Evolutionary conservation across 768 basidiomycete genomes (phyloP), one percentile per base, ranked within the genome.

Genomic region (Mycena indigotica): DNA sequence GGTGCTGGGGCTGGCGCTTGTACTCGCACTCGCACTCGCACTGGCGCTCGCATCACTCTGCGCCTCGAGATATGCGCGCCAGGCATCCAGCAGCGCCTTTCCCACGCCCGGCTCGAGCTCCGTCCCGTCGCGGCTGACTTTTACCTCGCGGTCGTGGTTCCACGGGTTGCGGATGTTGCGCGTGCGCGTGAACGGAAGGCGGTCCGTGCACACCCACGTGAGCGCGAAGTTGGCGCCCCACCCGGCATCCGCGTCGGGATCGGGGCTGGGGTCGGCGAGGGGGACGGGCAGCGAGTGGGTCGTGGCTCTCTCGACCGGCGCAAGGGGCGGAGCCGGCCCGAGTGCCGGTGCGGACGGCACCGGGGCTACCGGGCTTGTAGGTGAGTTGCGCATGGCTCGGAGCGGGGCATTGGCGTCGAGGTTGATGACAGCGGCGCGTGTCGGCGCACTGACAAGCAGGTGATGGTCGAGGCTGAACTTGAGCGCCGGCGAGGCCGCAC

Each of bases 101-200:
- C 91, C 91, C 15, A 91, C 82, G 1, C 66, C 66, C 2, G 95
- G 93, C 69, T 98, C 95, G 19, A 98, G 70, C 69, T 98, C 95
- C 1, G 95, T 97, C 17, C 95, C 95, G 68, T 95, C 93, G 48
- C 91, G 78, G 13, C 91, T 93, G 6, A 91, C 84, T 75, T 91
- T 89, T 44, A 91, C 80, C 66, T 91, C 87, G 50, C 84, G 76
- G 57, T 89, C 91, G 62, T 92, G 84, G 65, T 98, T 98, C 94
- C 95, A 98, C 2, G 89, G 88, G 68, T 98, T 98, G 39, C 91
- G 85, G 51, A 97, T 71, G 67, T 93, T 89, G 25, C 87, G 81
- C 29, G 89, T 89, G 44, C 83, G 83, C 60, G 78, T 73, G 72
- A 98, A 98, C 0, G 92, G 85, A 2, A 98, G 69, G 2, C 80